These are phyloP conservation scores for Ceratocystis colombiana DNA, from an alignment of 2,329 filamentous ascomycete genomes.

Conservation along the genomic window DNA sequence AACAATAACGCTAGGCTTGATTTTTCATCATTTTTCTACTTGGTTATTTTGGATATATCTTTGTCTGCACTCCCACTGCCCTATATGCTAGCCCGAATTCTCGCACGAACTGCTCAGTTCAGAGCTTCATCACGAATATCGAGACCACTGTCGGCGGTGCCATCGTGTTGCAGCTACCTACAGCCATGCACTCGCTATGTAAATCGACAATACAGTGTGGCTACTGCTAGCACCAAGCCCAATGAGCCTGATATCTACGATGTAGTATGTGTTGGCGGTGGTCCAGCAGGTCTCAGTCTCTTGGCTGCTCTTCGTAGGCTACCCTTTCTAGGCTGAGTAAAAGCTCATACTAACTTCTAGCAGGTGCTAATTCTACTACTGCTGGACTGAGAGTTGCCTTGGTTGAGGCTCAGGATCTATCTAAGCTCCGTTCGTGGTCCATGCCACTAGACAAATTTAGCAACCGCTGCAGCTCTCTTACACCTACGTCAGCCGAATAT, in stretches of 20 bases:
- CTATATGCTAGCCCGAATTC: slow-evolving; percentile 17
- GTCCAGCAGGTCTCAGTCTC: slow-evolving; percentile 78
- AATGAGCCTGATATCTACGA: slow-evolving; percentile 64
- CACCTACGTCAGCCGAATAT: slow-evolving; percentile 75
- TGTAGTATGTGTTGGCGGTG: slow-evolving; percentile 83
- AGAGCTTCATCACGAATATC: background rate
- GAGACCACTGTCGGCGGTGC: background rate
- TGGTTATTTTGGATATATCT: background rate
- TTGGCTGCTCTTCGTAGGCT: slow-evolving; percentile 62
- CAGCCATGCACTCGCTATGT: background rate
- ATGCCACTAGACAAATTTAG: slow-evolving; percentile 63
- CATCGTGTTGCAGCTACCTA: slow-evolving; percentile 14
- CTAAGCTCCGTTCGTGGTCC: slow-evolving; percentile 55
- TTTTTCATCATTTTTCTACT: background rate
- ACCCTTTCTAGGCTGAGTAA: background rate
- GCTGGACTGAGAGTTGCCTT: slow-evolving; percentile 73
- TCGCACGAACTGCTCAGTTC: slow-evolving; percentile 1
- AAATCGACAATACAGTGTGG: slow-evolving; percentile 14
- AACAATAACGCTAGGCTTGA: too few relatives aligned
- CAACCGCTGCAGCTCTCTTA: slow-evolving; percentile 92
- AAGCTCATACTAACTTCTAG: slow-evolving; percentile 22
- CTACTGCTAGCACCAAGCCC: slow-evolving; percentile 30
- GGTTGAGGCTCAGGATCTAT: slow-evolving; percentile 78
- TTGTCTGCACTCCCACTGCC: background rate
- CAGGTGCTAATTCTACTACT: slow-evolving; percentile 68